Conservation (phyloP, 495 filamentous ascomycete genomes). For the Penicillium samsonianum region DNA sequence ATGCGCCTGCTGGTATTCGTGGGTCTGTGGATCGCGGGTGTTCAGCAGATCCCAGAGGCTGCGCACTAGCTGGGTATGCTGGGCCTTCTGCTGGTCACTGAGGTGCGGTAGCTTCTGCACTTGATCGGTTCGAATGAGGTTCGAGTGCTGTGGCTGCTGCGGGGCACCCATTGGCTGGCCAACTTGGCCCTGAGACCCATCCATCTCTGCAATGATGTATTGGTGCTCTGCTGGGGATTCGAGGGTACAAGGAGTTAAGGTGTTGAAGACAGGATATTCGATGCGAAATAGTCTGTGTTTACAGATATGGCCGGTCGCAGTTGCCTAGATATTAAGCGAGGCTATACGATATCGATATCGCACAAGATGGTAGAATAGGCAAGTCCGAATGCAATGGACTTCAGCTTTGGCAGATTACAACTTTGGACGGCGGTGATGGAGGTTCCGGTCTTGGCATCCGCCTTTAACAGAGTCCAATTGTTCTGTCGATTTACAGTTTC, state of each 20-base stretch:
- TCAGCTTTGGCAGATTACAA: conserved; percentile 12
- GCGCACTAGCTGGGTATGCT: conserved; percentile 66
- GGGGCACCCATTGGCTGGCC: conserved; percentile 39
- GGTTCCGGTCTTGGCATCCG: conserved; percentile 24
- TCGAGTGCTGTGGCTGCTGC: conserved; percentile 43
- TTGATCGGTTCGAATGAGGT: conserved; percentile 54
- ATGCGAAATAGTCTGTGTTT: background rate
- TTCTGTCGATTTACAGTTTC: background rate
- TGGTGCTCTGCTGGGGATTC: conserved; percentile 2
- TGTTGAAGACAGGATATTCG: background rate
- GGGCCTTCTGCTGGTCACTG: conserved; percentile 60
- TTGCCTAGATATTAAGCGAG: background rate
- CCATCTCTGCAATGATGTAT: conserved; percentile 29
- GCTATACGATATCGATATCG: background rate
- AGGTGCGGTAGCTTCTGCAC: conserved; percentile 53
- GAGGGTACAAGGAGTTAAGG: background rate
- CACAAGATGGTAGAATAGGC: background rate
- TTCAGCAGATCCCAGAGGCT: conserved; percentile 63
- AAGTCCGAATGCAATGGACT: background rate
- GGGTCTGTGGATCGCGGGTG: conserved; percentile 51
- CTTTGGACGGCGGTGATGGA: conserved; percentile 7
- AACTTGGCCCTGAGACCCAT: conserved; percentile 35
- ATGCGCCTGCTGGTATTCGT: conserved; percentile 63
- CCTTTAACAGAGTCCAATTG: background rate
- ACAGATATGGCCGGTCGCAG: background rate